phyloP scores from a whole-genome alignment of 2,329 filamentous ascomycete species.

The Sordariomycetes sp. region DNA sequence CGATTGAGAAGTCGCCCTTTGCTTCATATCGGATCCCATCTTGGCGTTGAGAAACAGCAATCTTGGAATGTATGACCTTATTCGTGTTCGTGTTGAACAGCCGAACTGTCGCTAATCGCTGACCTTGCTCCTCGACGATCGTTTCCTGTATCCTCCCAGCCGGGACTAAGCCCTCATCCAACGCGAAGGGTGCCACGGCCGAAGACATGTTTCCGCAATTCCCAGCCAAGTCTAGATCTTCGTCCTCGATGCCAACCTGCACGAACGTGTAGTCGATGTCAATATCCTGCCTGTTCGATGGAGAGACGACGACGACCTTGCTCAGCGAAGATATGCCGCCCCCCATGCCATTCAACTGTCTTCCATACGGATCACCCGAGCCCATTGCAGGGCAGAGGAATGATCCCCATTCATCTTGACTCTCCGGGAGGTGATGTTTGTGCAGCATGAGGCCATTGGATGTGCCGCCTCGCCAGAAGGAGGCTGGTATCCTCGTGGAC shows the following conservation, averaged over 20 bases:
- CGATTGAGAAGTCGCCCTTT: slow-evolving; percentile 45
- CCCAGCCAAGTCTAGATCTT: slow-evolving; percentile 53
- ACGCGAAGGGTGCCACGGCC: slow-evolving; percentile 47
- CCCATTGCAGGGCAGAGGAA: slow-evolving; percentile 51
- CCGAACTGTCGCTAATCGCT: slow-evolving; percentile 36
- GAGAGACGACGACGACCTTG: slow-evolving; percentile 57
- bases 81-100: slow-evolving; percentile 65
- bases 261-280: slow-evolving; percentile 67
- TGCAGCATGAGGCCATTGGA: slow-evolving; percentile 52
- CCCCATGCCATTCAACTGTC: slow-evolving; percentile 62
- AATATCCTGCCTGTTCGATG: slow-evolving; percentile 22
- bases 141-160: no score
- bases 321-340: slow-evolving; percentile 56
- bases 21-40: slow-evolving; percentile 27
- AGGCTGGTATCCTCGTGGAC: slow-evolving; percentile 28
- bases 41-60: slow-evolving; percentile 29
- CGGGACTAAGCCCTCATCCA: slow-evolving; percentile 21
- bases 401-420: slow-evolving; percentile 24
- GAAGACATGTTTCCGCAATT: slow-evolving; percentile 72
- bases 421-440: slow-evolving; percentile 23
- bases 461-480: slow-evolving; percentile 53
- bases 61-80: slow-evolving; percentile 46
- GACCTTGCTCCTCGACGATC: slow-evolving; percentile 11
- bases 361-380: slow-evolving; percentile 52
- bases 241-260: slow-evolving; percentile 54